Evolutionary conservation across 495 filamentous ascomycete genomes (phyloP), one percentile per base, ranked within the genome.

Genomic region (Penicillium flavigenum): DNA sequence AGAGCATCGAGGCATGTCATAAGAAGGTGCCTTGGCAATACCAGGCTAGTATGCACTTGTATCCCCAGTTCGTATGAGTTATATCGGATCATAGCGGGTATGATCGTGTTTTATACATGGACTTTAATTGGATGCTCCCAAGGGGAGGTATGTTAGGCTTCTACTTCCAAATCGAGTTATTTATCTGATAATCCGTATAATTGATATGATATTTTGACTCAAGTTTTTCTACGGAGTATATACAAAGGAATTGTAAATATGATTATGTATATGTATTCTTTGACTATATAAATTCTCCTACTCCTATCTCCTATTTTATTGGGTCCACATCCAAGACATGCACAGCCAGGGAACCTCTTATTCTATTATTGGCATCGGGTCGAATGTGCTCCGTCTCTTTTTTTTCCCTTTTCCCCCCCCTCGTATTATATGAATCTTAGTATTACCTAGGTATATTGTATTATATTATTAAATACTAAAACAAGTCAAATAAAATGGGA

Each of bases 291-390:
- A 26, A 26, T 26, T 26, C 20, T 20, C 20, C 20, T 20, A 20
- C 24, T 26, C 24, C 24, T 26, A 26, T 26, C 22, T 34, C 42
- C 3, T 55, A 55, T 38, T 47, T 55, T 11, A 47, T 47, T 50
- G 34, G 46, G 26, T 19, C 54, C 54, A 55, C 54, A 50, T 50
- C 54, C 46, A 57, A 57, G 54, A 50, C 54, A 50, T 57, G 46
- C 54, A 56, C 54, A 56, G 52, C 52, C 52, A 47, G 29, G 39
- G 51, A 54, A 38, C 52, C 14, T 36, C 20, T 39, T 4, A 5
- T 27, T 57, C 47, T 57, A 51, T 49, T 51, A 45, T 49, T 51
- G 55, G 55, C 55, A 39, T 34, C 19, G 42, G n/a, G 22, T 43
- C 20, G 17, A 26, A 29, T 26, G 24, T 26, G 24, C 14, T 38